These are phyloP conservation scores for Cenococcum geophilum DNA, from an alignment of 495 filamentous ascomycete genomes.

Conservation along the genomic window DNA sequence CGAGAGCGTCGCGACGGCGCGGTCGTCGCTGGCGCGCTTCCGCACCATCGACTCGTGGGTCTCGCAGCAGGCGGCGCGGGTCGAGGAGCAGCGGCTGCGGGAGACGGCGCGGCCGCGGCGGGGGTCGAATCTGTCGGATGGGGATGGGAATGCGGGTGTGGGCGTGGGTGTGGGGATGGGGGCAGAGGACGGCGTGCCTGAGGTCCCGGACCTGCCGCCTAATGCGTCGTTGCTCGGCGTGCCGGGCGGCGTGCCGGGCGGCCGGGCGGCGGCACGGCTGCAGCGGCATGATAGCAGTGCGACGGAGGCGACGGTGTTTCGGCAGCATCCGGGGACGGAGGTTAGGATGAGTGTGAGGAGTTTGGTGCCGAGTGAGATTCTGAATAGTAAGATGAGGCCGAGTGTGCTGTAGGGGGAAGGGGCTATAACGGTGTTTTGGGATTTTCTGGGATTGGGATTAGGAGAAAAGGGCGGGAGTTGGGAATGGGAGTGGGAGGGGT, in stretches of 20 bases:
- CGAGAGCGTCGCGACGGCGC: constrained; percentile 30
- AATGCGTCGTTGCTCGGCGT: constrained; percentile 13
- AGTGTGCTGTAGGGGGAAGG: background rate
- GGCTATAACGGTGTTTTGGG: no score
- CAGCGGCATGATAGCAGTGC: background rate
- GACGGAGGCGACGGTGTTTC: constrained; percentile 31
- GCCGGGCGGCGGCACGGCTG: background rate
- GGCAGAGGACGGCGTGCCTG: background rate
- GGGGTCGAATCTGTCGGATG: no score
- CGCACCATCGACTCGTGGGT: constrained; percentile 57
- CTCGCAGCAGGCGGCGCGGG: constrained; percentile 46
- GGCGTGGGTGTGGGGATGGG: background rate
- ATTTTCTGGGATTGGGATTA: no score
- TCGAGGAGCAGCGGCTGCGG: constrained; percentile 26
- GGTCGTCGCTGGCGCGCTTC: constrained; percentile 44
- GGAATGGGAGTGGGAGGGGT: no score
- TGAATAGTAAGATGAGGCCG: constrained; percentile 19
- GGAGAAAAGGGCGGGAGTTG: no score
- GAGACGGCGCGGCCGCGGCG: constrained; percentile 20
- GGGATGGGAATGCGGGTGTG: constrained; percentile 22
- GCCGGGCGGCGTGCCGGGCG: background rate
- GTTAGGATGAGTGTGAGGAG: constrained; percentile 29
- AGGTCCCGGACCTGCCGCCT: constrained; percentile 11
- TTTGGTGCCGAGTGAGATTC: constrained; percentile 31
- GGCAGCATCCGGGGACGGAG: constrained; percentile 34